phyloP scores from a whole-genome alignment of 805 yeast genomes.

The Naumovozyma castellii region DNA sequence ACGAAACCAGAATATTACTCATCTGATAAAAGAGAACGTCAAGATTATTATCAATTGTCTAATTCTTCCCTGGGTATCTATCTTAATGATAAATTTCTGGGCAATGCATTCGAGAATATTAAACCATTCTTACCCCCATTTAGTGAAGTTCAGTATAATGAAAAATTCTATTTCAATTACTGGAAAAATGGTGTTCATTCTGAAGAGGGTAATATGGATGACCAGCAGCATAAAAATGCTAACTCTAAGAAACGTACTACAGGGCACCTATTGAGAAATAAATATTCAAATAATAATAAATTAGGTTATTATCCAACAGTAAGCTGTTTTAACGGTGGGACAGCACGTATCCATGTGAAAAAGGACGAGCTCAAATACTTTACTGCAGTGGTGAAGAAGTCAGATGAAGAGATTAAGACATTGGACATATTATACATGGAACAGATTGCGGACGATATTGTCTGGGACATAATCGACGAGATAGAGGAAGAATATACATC shows the following conservation, averaged over 20 bases:
- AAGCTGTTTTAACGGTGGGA: conserved; percentile 72
- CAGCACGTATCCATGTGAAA: conserved; percentile 60
- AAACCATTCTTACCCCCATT: conserved; percentile 75
- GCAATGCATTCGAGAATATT: conserved; percentile 56
- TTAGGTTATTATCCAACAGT: conserved; percentile 89
- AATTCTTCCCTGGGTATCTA: conserved; percentile 58
- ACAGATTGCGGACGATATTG: conserved; percentile 67
- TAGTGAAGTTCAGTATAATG: conserved; percentile 42
- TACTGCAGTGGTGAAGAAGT: conserved; percentile 18
- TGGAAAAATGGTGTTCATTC: conserved; percentile 22
- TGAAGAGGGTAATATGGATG: conserved; percentile 1
- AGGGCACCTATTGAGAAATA: conserved; percentile 22
- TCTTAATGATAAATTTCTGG: conserved; percentile 65
- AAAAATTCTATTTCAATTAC: conserved; percentile 27
- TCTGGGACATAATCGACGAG: conserved; percentile 80
- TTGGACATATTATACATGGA: conserved; percentile 56
- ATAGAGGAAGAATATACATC: conserved; percentile 38
- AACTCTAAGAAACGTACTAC: conserved; percentile 10
- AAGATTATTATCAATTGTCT: conserved; percentile 29
- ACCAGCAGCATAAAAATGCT: conserved; percentile 6
- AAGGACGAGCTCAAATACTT: conserved; percentile 42
- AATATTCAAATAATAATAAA: conserved; percentile 64
- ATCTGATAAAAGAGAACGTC: conserved; percentile 27
- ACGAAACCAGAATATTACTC: conserved; percentile 30
- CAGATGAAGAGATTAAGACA: conserved; percentile 34